These are phyloP conservation scores for Daucus carota DNA, from an alignment of 129 eudicot species.

Conservation along the genomic window DNA sequence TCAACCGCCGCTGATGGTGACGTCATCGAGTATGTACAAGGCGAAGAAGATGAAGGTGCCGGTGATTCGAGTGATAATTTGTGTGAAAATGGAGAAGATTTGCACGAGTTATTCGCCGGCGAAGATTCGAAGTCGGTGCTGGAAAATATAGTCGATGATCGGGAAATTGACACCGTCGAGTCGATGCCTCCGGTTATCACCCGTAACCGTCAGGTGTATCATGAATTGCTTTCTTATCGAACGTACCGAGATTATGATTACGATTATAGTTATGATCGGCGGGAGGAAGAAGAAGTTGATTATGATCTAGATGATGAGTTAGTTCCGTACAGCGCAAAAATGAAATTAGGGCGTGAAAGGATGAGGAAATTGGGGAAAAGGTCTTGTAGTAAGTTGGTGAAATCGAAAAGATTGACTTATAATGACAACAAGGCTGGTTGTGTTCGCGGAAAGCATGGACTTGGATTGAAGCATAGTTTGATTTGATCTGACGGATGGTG, in stretches of 20 bases:
- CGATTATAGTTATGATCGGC: not conserved
- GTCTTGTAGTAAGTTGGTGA: slow-evolving; percentile 37
- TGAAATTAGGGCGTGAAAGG: slow-evolving; percentile 48
- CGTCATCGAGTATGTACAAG: slow-evolving; percentile 15
- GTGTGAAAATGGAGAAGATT: too few relatives aligned
- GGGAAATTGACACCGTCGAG: too few relatives aligned
- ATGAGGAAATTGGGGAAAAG: slow-evolving; percentile 84
- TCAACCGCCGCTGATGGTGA: too few relatives aligned
- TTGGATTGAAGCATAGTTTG: slow-evolving; percentile 51
- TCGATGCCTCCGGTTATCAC: too few relatives aligned
- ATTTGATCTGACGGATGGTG: too few relatives aligned
- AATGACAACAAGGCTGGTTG: slow-evolving; percentile 45
- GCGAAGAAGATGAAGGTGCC: slow-evolving; percentile 19
- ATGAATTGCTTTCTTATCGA: not conserved
- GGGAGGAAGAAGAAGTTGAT: slow-evolving; percentile 19
- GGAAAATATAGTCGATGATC: not conserved
- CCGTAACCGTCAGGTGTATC: not conserved
- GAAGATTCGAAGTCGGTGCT: not conserved
- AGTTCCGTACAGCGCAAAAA: slow-evolving; percentile 48
- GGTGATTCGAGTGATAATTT: slow-evolving; percentile 15
- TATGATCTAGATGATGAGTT: slow-evolving; percentile 54
- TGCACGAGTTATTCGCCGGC: too few relatives aligned
- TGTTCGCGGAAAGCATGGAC: slow-evolving; percentile 47
- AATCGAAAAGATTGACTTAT: slow-evolving; percentile 40
- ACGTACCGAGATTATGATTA: not conserved